Evolutionary conservation across 768 basidiomycete species (phyloP), one percentile per base, ranked within the genome.

Genomic region (Tulasnella sp.): DNA sequence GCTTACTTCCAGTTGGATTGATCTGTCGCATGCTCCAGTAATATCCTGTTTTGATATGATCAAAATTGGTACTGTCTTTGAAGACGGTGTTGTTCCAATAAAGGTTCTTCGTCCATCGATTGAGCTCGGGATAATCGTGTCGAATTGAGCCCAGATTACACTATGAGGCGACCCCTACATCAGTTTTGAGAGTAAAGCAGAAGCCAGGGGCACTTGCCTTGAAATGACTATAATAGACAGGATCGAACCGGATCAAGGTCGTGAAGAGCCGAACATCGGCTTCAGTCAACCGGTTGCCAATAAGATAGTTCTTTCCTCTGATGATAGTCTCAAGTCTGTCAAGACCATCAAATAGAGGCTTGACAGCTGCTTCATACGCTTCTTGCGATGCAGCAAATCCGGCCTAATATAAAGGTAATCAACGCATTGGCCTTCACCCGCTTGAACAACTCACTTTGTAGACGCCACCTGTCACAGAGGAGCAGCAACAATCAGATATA

Each of bases 1-100:
- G n/a, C n/a, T n/a, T n/a, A n/a, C n/a, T n/a, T n/a, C n/a, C n/a
- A n/a, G n/a, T n/a, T n/a, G n/a, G n/a, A n/a, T n/a, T n/a, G n/a
- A n/a, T n/a, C n/a, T n/a, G n/a, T n/a, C n/a, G n/a, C n/a, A n/a
- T n/a, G n/a, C n/a, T n/a, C 47, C 47, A 44, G 19, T 77, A 83
- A 59, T 83, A 83, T 59, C 77, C 74, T 1, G 72, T 75, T 66
- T 84, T 84, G 69, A 86, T 85, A 65, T 95, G 92, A 13, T 85
- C 76, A 62, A 96, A 96, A 62, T 91, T 71, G 33, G 91, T 92
- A 15, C 81, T 79, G 5, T 78, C 74, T 64, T 80, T 79, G 78
- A 99, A 98, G 4, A 89, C 88, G 0, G 79, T 66, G 58, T 81
- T 70, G 55, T 81, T 83, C 91, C 90, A 96, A 71, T 99, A 98